Evolutionary conservation across 257 asterid species (phyloP).

Genomic region (Perilla frutescens): DNA sequence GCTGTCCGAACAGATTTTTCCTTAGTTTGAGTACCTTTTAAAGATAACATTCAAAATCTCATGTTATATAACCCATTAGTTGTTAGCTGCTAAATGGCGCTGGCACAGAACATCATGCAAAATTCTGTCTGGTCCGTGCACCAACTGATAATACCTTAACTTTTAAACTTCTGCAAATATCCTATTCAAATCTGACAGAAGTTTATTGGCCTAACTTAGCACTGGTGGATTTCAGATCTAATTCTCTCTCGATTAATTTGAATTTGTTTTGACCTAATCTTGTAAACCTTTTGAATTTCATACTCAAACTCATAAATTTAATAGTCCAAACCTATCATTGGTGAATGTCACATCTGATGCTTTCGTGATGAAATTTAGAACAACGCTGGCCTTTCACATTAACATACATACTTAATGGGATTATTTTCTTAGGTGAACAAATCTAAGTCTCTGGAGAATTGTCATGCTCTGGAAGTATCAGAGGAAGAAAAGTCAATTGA

Average conservation of each 20-base stretch:
- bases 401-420: slow-evolving; percentile 1
- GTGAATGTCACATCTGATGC: background rate
- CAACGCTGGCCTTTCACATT: background rate
- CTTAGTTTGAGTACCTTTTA: background rate
- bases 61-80: background rate
- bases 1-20: background rate
- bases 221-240: background rate
- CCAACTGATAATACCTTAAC: background rate
- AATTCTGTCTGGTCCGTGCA: slow-evolving; percentile 3
- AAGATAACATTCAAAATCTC: slow-evolving; percentile 7
- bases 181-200: background rate
- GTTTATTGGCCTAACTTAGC: background rate
- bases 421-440: slow-evolving; percentile 62
- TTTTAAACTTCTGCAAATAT: background rate
- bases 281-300: background rate
- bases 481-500: too few relatives aligned
- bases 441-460: slow-evolving; percentile 55
- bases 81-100: slow-evolving; percentile 10
- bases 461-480: slow-evolving; percentile 35
- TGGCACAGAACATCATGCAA: background rate
- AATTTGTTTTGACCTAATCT: background rate
- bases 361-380: background rate
- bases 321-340: background rate
- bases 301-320: background rate
- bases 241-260: slow-evolving; percentile 11